These are phyloP conservation scores for Backusella tuberculispora DNA, from an alignment of 192 early-diverging fungal genomes.

Conservation along the genomic window DNA sequence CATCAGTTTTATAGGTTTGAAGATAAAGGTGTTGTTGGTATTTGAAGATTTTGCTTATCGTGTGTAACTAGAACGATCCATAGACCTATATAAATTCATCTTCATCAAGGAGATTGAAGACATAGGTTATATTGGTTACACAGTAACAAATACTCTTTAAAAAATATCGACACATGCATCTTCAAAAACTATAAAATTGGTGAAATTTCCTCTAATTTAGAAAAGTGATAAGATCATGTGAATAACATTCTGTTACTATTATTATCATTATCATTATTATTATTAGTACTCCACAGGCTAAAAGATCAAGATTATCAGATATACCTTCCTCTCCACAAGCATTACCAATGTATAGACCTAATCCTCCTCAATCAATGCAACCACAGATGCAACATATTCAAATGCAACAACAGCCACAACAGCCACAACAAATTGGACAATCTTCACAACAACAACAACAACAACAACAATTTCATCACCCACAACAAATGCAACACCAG, in stretches of 20 bases:
- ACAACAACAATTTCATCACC: background rate
- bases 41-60: too few species aligned
- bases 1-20: background rate
- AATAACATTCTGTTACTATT: background rate
- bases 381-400: constrained; percentile 11
- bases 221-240: too few species aligned
- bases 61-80: background rate
- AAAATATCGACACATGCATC: too few species aligned
- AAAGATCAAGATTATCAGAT: constrained; percentile 17
- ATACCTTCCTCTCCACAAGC: constrained; percentile 9
- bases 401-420: constrained; percentile 10
- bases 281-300: constrained; percentile 22
- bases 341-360: constrained; percentile 16
- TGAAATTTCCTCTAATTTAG: too few species aligned
- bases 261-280: background rate
- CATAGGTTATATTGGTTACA: too few species aligned
- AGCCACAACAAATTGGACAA: background rate
- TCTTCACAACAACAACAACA: background rate
- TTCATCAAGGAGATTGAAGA: background rate
- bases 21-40: too few species aligned
- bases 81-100: background rate
- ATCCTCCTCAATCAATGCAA: background rate
- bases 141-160: too few species aligned
- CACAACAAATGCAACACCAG: background rate
- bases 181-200: too few species aligned